Base-by-base conservation (phyloP, 2,329 filamentous ascomycete species). In the Sarocladiaceae sp. region DNA sequence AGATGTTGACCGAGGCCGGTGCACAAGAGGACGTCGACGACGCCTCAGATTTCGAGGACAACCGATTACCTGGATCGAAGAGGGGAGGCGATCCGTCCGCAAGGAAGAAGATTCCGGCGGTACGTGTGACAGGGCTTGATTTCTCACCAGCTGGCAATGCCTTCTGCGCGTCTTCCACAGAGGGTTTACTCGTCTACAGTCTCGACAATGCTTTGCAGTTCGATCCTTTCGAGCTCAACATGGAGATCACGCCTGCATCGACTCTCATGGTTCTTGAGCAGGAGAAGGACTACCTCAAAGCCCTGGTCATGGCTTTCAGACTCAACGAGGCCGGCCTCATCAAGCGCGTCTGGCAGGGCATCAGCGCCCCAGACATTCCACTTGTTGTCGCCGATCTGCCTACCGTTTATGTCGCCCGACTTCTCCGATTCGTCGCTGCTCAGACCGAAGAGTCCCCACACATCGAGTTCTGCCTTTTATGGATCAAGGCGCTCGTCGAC, bases 251-350 rank as follows among this genome's bases (percentile, higher is more conserved):
- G 4, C 93, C 93, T 0, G 85, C 88, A 2, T 91, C 87, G 2
- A 94, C 91, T 0, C 77, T 97, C 1, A 72, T 79, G 3, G 80
- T 86, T 10, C 73, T 88, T 28, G 77, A 86, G 53, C 73, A 70
- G 37, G 84, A 91, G 52, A 81, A 80, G 56, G 89, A 96, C 64
- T 96, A 89, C 68, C 80, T 97, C 57, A 96, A 94, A 71, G 93
- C 94, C 1, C 75, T 99, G 5, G 85, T 97, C 57, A 99, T 99
- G 94, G 88, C 92, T 1, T 99, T 99, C 78, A 87, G 95, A 5
- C 84, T 99, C 54, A 97, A 96, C 71, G 90, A 96, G 67, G 79
- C 84, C 4, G 82, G 84, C 20, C 77, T 99, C 44, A 83, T 97
- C 56, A 87, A 88, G 60, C 84, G 84, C 51, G 89, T 97, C 17